phyloP scores from a whole-genome alignment of 371 early-diverging fungal genomes.

The Funneliformis caledonium region DNA sequence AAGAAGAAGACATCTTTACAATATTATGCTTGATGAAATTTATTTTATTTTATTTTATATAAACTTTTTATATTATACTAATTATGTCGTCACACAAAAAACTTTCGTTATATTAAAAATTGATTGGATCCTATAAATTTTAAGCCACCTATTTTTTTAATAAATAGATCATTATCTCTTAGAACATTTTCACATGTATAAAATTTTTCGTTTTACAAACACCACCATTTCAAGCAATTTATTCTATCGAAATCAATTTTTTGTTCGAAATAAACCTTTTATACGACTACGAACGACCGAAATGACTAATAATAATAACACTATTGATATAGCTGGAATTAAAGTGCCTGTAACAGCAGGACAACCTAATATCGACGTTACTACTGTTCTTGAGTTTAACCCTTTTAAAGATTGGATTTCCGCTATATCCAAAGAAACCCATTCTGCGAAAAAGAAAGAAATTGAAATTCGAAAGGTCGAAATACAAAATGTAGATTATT shows the following conservation, averaged over 20 bases:
- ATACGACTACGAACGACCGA: too few species aligned
- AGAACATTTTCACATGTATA: too few species aligned
- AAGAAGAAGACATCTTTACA: slow-evolving; percentile 99
- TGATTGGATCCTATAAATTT: too few species aligned
- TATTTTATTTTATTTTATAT: background rate
- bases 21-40: slow-evolving; percentile 80
- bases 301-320: too few species aligned
- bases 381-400: slow-evolving; percentile 58
- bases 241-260: too few species aligned
- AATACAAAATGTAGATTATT: slow-evolving; percentile 74
- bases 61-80: too few species aligned
- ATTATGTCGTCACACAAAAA: slow-evolving; percentile 6
- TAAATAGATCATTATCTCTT: too few species aligned
- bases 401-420: slow-evolving; percentile 68
- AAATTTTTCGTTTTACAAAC: too few species aligned
- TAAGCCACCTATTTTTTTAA: too few species aligned
- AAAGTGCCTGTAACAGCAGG: slow-evolving; percentile 45
- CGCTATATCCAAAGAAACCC: slow-evolving; percentile 54
- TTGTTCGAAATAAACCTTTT: too few species aligned
- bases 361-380: slow-evolving; percentile 46
- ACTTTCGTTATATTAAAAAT: slow-evolving; percentile 11
- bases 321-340: slow-evolving; percentile 21
- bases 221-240: too few species aligned
- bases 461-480: slow-evolving; percentile 55
- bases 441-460: slow-evolving; percentile 49